phyloP scores from a whole-genome alignment of 2,329 filamentous ascomycete genomes.

The Aspergillus candidus region DNA sequence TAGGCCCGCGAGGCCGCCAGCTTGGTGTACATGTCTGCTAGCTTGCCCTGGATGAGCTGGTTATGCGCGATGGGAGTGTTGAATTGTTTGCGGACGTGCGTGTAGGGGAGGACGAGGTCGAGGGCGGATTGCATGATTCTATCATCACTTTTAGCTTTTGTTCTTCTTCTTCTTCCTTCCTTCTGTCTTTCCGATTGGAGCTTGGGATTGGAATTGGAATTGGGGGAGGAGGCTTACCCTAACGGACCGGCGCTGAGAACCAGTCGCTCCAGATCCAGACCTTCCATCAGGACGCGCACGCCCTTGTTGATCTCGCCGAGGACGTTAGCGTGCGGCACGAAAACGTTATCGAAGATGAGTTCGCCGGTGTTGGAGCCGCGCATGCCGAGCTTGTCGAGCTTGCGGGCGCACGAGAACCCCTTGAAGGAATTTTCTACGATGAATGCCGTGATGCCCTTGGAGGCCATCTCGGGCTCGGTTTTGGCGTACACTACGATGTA shows the following conservation, averaged over 20 bases:
- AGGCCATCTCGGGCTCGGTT: conserved; percentile 70
- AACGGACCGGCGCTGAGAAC: conserved; percentile 87
- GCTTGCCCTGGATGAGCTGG: conserved; percentile 85
- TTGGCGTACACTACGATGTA: conserved; percentile 95
- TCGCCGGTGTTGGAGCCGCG: conserved; percentile 94
- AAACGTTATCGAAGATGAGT: conserved; percentile 82
- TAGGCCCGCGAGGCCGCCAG: conserved; percentile 77
- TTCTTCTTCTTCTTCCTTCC: not conserved
- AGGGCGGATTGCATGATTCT: conserved; percentile 85
- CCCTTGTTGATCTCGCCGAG: conserved; percentile 75
- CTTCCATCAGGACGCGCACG: conserved; percentile 90
- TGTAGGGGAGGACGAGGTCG: conserved; percentile 80
- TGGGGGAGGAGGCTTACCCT: conserved; percentile 44
- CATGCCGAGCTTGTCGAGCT: conserved; percentile 98
- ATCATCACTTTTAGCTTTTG: conserved; percentile 8
- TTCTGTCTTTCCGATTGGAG: too few relatives aligned
- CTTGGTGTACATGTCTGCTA: conserved; percentile 97
- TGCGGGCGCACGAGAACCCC: conserved; percentile 81
- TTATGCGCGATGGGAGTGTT: conserved; percentile 80
- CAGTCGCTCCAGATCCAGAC: conserved; percentile 85
- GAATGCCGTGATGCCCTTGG: conserved; percentile 93
- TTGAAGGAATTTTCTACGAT: conserved; percentile 64
- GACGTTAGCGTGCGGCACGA: conserved; percentile 76
- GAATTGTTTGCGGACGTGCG: conserved; percentile 86
- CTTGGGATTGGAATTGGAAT: not conserved